Evolutionary conservation across 352 stramenopile genomes (phyloP).

Genomic region (Phytophthora chlamydospora): DNA sequence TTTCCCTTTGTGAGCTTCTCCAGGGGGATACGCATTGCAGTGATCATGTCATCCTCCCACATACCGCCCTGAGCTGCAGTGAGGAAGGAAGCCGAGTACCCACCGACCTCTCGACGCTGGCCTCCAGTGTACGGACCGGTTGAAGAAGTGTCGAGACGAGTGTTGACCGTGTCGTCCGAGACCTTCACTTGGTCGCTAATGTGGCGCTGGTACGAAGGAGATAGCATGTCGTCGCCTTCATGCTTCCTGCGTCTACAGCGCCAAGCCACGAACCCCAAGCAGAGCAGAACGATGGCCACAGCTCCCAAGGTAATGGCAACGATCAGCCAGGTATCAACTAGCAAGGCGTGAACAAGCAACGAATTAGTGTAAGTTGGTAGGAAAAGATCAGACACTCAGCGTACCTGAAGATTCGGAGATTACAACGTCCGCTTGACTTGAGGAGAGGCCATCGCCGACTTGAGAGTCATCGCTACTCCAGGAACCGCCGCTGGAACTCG

Average conservation of each 20-base stretch:
- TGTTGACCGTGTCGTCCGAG: slow-evolving; percentile 25
- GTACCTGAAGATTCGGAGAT: slow-evolving; percentile 8
- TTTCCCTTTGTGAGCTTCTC: slow-evolving; percentile 33
- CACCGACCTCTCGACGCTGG: slow-evolving; percentile 9
- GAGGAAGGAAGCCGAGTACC: slow-evolving; percentile 15
- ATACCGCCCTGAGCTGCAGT: slow-evolving; percentile 21
- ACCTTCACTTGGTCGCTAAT: slow-evolving; percentile 12
- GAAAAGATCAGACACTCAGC: not conserved
- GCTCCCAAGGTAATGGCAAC: slow-evolving; percentile 20
- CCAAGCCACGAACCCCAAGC: slow-evolving; percentile 14
- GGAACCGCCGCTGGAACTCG: slow-evolving; percentile 6
- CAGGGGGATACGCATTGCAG: slow-evolving; percentile 37
- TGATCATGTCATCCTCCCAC: slow-evolving; percentile 47
- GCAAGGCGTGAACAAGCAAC: not conserved
- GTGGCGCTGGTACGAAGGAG: slow-evolving; percentile 15
- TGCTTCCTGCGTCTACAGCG: slow-evolving; percentile 9
- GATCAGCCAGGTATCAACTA: slow-evolving; percentile 25
- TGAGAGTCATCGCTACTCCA: slow-evolving; percentile 14
- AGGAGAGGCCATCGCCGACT: slow-evolving; percentile 4
- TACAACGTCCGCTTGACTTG: slow-evolving; percentile 18
- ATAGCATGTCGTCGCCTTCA: not conserved
- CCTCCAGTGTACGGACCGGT: slow-evolving; percentile 23
- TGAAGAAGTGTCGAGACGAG: slow-evolving; percentile 33
- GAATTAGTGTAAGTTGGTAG: not conserved
- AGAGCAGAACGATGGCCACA: slow-evolving; percentile 16